Conservation (phyloP, 441 rosid genomes). For the Brassica hybrid region DNA sequence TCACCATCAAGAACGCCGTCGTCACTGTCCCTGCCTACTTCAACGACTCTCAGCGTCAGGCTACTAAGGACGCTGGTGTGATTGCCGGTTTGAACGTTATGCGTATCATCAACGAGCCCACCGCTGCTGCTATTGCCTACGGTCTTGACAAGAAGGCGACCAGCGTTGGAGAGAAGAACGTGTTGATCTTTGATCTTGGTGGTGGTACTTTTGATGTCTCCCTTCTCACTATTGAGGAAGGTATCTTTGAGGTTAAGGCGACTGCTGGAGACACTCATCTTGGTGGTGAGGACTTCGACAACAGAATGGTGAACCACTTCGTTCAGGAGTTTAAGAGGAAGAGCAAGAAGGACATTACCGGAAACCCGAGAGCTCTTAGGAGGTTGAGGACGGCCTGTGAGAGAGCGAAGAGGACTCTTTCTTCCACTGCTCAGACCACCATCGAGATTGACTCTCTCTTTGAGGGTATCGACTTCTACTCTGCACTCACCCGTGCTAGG, state of each 20-base stretch:
- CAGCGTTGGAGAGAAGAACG: conserved; percentile 72
- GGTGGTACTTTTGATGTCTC: conserved; percentile 88
- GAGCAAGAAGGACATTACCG: conserved; percentile 43
- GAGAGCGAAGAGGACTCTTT: conserved; percentile 63
- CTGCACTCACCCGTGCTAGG: conserved; percentile 66
- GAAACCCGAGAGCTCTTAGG: conserved; percentile 70
- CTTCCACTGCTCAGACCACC: conserved; percentile 63
- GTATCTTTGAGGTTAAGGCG: conserved; percentile 69
- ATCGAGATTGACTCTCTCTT: conserved; percentile 70
- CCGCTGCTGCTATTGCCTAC: conserved; percentile 78
- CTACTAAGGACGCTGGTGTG: conserved; percentile 74
- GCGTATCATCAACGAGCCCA: conserved; percentile 75
- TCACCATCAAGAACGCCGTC: conserved; percentile 62
- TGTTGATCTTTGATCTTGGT: conserved; percentile 66
- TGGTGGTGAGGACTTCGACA: too few relatives aligned
- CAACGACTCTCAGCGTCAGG: conserved; percentile 78
- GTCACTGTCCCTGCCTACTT: conserved; percentile 76
- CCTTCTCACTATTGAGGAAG: conserved; percentile 72
- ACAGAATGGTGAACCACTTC: too few relatives aligned
- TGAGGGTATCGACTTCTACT: conserved; percentile 72
- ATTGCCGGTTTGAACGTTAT: conserved; percentile 73
- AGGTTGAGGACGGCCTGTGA: conserved; percentile 65
- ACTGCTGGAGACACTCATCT: too few relatives aligned
- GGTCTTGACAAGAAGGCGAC: conserved; percentile 74
- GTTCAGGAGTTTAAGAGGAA: too few relatives aligned